A percentile compares a stretch with the other conserved stretches of the same genome.
Evolutionary conservation across 345 rosid genomes (phyloP).

Genomic region (thale cress (Arabidopsis thaliana)): DNA sequence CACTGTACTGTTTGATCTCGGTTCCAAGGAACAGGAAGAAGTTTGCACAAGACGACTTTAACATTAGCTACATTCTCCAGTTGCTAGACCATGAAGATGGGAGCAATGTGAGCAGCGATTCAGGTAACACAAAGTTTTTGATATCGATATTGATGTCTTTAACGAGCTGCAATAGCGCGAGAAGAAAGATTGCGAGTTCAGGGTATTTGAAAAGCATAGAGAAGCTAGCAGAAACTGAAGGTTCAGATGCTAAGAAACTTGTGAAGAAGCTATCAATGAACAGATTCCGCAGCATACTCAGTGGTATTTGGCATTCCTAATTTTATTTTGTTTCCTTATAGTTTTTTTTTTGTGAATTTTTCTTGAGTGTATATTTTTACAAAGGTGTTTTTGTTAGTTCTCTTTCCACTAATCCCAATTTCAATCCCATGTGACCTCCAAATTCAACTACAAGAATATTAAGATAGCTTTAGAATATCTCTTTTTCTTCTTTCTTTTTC

Average conservation of each 20-base stretch:
- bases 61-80: constrained; percentile 63
- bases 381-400: constrained; percentile 47
- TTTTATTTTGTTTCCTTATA: too few species aligned
- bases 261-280: constrained; percentile 76
- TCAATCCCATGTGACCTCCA: constrained; percentile 44
- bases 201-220: constrained; percentile 81
- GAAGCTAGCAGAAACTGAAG: constrained; percentile 86
- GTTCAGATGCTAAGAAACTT: constrained; percentile 79
- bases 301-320: constrained; percentile 80
- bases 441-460: constrained; percentile 37
- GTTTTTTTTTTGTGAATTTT: constrained; percentile 42
- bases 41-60: constrained; percentile 73
- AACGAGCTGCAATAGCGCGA: constrained; percentile 70
- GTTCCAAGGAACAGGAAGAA: constrained; percentile 70
- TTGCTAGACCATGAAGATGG: constrained; percentile 66
- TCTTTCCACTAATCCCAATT: constrained; percentile 41
- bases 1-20: constrained; percentile 61
- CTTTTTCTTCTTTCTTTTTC: background rate
- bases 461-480: constrained; percentile 42
- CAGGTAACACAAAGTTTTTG: constrained; percentile 63
- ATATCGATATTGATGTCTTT: constrained; percentile 73
- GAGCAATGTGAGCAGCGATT: constrained; percentile 40
- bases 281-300: constrained; percentile 69
- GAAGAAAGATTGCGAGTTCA: constrained; percentile 78
- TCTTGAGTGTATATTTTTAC: constrained; percentile 48